phyloP scores from a whole-genome alignment of 2,329 filamentous ascomycete species.

The Colletotrichum sp. region DNA sequence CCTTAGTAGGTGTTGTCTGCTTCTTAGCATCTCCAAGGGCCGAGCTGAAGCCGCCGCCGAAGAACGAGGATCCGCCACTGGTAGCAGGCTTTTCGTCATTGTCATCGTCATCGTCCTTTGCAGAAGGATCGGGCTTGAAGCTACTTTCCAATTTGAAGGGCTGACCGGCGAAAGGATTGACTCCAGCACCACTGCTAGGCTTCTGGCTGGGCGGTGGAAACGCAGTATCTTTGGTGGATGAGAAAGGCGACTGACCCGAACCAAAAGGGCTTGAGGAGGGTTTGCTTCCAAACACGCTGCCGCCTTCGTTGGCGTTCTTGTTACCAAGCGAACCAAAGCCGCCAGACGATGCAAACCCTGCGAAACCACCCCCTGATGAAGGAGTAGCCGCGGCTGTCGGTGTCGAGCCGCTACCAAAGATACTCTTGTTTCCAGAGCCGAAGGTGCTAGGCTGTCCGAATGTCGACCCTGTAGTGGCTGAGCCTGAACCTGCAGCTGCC shows the following conservation, averaged over 20 bases:
- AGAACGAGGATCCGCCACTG: slow-evolving; percentile 55
- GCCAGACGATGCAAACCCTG: slow-evolving; percentile 57
- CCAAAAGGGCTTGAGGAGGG: slow-evolving; percentile 39
- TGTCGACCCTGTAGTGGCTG: slow-evolving; percentile 42
- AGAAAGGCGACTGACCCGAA: slow-evolving; percentile 29
- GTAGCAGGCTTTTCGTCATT: slow-evolving; percentile 56
- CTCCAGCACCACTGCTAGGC: slow-evolving; percentile 40
- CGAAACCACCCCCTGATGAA: slow-evolving; percentile 50
- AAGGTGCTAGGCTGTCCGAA: slow-evolving; percentile 62
- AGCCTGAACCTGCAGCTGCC: slow-evolving; percentile 41
- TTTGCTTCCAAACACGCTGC: slow-evolving; percentile 45
- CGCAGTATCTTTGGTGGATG: slow-evolving; percentile 40
- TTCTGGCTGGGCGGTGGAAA: slow-evolving; percentile 45
- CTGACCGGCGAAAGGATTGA: slow-evolving; percentile 34
- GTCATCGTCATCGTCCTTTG: slow-evolving; percentile 65
- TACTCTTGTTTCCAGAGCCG: slow-evolving; percentile 38
- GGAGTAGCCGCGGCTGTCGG: slow-evolving; percentile 32
- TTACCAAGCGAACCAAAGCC: slow-evolving; percentile 59
- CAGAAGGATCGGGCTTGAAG: slow-evolving; percentile 68
- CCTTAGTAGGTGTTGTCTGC: slow-evolving; percentile 47
- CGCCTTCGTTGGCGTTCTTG: slow-evolving; percentile 36
- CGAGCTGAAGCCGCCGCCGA: slow-evolving; percentile 66
- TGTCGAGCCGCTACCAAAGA: slow-evolving; percentile 39
- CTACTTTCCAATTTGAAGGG: slow-evolving; percentile 72
- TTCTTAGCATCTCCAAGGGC: slow-evolving; percentile 56